Conservation (phyloP, 2,329 filamentous ascomycete genomes). For the Cladosporium austrohemisphaericum region DNA sequence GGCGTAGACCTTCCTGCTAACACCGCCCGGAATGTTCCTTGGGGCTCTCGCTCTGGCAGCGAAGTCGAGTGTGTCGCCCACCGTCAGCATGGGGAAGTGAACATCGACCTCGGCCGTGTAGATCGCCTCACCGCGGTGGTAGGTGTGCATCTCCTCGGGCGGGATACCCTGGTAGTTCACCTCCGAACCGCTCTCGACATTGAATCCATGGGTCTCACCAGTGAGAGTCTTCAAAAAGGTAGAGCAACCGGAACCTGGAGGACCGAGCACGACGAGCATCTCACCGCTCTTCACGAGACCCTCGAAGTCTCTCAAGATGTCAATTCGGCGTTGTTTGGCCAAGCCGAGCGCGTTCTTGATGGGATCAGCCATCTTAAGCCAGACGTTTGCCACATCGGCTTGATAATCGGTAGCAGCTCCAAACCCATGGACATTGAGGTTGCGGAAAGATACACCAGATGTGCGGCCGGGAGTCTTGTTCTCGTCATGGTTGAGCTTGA, state of each 20-base stretch:
- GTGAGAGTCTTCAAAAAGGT: conserved; percentile 82
- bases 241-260: conserved; percentile 67
- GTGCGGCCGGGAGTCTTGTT: conserved; percentile 41
- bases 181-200: conserved; percentile 64
- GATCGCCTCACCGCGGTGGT: conserved; percentile 79
- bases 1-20: conserved; percentile 53
- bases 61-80: conserved; percentile 76
- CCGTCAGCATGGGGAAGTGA: conserved; percentile 72
- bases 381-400: conserved; percentile 48
- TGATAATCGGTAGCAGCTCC: conserved; percentile 50
- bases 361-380: conserved; percentile 39
- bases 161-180: conserved; percentile 80
- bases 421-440: conserved; percentile 48
- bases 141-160: conserved; percentile 69
- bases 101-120: conserved; percentile 83
- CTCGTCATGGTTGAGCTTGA: conserved; percentile 44
- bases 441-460: conserved; percentile 45
- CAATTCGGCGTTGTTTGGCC: conserved; percentile 36
- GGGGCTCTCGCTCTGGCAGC: conserved; percentile 68
- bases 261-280: conserved; percentile 72
- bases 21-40: conserved; percentile 56
- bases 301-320: conserved; percentile 66
- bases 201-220: conserved; percentile 77
- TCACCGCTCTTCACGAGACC: conserved; percentile 67
- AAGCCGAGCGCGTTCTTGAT: conserved; percentile 34